Evolutionary conservation across 2,329 filamentous ascomycete species (phyloP).

Genomic region (Fusarium buharicum): DNA sequence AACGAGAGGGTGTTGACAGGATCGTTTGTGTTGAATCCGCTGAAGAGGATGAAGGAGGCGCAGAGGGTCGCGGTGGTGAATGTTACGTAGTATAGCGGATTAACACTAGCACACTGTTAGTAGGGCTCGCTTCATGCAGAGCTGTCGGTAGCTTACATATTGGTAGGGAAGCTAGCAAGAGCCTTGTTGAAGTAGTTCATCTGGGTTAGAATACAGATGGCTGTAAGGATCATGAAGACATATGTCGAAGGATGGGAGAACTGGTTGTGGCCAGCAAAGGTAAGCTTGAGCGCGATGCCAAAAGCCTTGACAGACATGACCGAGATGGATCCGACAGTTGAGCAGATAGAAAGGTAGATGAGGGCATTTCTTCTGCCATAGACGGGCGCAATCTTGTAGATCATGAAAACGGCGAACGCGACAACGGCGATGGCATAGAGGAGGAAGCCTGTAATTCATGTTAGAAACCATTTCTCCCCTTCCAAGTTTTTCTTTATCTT

Average conservation of each 20-base stretch:
- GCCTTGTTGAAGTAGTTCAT: conserved; percentile 99
- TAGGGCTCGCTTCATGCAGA: background rate
- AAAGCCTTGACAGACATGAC: conserved; percentile 99
- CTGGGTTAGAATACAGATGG: conserved; percentile 94
- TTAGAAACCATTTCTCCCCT: conserved; percentile 17
- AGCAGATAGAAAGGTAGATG: conserved; percentile 97
- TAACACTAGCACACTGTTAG: conserved; percentile 71
- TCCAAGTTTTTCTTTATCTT: background rate
- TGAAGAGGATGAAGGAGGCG: conserved; percentile 95
- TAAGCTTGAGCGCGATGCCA: conserved; percentile 96
- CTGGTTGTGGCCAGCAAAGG: conserved; percentile 91
- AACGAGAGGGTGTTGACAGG: conserved; percentile 92
- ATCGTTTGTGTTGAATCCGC: conserved; percentile 94
- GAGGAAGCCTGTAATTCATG: conserved; percentile 76
- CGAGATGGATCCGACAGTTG: conserved; percentile 93
- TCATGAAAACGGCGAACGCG: conserved; percentile 91
- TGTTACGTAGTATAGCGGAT: conserved; percentile 96
- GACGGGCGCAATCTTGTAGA: conserved; percentile 89
- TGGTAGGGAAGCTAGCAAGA: conserved; percentile 93
- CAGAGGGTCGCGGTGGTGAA: conserved; percentile 95
- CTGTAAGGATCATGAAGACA: conserved; percentile 93
- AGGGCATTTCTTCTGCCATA: conserved; percentile 96
- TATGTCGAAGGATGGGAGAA: conserved; percentile 96
- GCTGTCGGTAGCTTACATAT: conserved; percentile 74
- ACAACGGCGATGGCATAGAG: conserved; percentile 84